These are phyloP conservation scores for Rhexocercosporidium sp. DNA, from an alignment of 2,329 filamentous ascomycete genomes.

Conservation along the genomic window DNA sequence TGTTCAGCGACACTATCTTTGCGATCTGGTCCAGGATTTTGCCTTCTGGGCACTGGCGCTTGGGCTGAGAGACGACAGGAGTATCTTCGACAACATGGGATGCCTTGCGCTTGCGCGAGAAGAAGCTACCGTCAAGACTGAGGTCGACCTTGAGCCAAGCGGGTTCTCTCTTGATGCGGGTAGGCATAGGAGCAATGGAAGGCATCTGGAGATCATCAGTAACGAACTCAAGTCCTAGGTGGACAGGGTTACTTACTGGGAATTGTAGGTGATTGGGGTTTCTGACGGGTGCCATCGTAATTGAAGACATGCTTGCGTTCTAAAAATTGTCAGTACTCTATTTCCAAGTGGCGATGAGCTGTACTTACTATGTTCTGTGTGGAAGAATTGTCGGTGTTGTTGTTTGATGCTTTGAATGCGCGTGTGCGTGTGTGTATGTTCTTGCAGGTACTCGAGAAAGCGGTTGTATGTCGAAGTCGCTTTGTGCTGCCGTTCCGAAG, in stretches of 20 bases:
- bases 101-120: not conserved
- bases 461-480: too few species aligned
- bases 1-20: not conserved
- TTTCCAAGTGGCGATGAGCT: not conserved
- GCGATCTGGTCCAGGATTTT: not conserved
- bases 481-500: too few species aligned
- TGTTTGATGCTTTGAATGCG: too few species aligned
- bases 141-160: not conserved
- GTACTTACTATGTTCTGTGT: not conserved
- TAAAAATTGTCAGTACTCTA: not conserved
- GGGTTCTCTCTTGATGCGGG: not conserved
- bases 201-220: not conserved
- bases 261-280: not conserved
- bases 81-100: not conserved
- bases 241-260: not conserved
- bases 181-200: not conserved
- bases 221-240: not conserved
- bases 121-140: not conserved
- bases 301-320: not conserved
- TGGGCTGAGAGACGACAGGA: too few species aligned
- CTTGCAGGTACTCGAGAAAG: too few species aligned
- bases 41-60: not conserved
- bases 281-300: not conserved
- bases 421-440: too few species aligned
- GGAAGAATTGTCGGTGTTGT: too few species aligned